phyloP scores from a whole-genome alignment of 2,329 filamentous ascomycete species.

The Penicillium sp. region DNA sequence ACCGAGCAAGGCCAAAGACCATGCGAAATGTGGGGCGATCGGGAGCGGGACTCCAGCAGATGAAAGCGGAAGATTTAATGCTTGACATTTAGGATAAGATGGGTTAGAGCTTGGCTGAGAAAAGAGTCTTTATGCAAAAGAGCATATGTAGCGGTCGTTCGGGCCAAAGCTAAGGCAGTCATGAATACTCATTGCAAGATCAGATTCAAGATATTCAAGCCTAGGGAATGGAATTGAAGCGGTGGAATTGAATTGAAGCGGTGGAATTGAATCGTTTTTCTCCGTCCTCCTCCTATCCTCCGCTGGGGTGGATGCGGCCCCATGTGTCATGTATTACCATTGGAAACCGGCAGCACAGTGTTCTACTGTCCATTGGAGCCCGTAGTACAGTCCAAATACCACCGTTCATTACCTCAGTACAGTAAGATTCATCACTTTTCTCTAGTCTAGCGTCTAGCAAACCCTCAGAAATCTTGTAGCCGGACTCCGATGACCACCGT shows the following conservation, averaged over 20 bases:
- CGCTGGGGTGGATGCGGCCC: not conserved
- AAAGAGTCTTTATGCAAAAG: too few species aligned
- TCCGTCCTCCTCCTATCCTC: not conserved
- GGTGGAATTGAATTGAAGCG: too few species aligned
- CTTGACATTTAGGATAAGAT: not conserved
- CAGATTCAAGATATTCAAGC: too few species aligned
- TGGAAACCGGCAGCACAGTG: too few species aligned
- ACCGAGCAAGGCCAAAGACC: not conserved
- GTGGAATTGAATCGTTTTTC: not conserved
- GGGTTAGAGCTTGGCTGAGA: too few species aligned
- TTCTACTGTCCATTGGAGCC: too few species aligned
- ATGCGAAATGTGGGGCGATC: conserved; percentile 4
- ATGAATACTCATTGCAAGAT: not conserved
- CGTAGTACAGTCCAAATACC: too few species aligned
- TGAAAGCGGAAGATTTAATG: conserved; percentile 4
- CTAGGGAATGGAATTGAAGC: too few species aligned
- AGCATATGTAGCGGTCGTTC: not conserved
- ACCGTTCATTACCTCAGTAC: too few species aligned
- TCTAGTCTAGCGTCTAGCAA: not conserved
- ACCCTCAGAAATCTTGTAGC: not conserved
- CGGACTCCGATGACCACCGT: not conserved
- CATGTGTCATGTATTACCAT: too few species aligned
- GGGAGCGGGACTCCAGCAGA: not conserved
- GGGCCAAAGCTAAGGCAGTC: not conserved
- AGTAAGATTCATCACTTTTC: too few species aligned